phyloP scores from a whole-genome alignment of 73 alveolate genomes.

The Tetrahymena malaccensis region DNA sequence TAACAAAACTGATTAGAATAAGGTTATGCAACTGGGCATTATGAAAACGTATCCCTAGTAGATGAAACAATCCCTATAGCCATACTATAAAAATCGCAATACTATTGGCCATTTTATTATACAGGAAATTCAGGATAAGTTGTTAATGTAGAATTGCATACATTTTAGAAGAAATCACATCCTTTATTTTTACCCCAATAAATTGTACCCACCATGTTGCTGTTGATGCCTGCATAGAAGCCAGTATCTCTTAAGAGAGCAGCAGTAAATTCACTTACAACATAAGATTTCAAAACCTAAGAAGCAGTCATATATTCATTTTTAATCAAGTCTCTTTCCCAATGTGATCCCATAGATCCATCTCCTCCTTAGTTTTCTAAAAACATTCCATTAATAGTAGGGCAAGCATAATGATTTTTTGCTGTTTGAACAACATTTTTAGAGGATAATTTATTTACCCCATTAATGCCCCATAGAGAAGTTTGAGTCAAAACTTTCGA shows the following conservation, averaged over 20 bases:
- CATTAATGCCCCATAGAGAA: background rate
- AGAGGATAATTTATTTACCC: background rate
- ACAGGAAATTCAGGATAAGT: background rate
- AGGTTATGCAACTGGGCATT: background rate
- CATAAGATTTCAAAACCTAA: background rate
- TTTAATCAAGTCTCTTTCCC: background rate
- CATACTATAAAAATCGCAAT: background rate
- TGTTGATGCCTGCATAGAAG: background rate
- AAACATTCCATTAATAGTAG: background rate
- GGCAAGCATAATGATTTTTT: background rate
- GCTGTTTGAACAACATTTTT: background rate
- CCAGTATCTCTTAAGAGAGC: background rate
- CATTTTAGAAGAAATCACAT: background rate
- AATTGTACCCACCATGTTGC: background rate
- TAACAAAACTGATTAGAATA: background rate
- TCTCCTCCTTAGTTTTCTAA: background rate
- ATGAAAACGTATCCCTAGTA: background rate
- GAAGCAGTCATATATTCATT: background rate
- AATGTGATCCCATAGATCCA: background rate
- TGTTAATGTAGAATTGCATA: background rate
- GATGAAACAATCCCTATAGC: background rate
- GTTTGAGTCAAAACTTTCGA: background rate
- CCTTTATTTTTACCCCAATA: background rate
- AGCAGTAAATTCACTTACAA: background rate
- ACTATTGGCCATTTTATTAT: background rate